Evolutionary conservation across 371 early-diverging fungal genomes (phyloP).

Genomic region (Neoconidiobolus thromboides): DNA sequence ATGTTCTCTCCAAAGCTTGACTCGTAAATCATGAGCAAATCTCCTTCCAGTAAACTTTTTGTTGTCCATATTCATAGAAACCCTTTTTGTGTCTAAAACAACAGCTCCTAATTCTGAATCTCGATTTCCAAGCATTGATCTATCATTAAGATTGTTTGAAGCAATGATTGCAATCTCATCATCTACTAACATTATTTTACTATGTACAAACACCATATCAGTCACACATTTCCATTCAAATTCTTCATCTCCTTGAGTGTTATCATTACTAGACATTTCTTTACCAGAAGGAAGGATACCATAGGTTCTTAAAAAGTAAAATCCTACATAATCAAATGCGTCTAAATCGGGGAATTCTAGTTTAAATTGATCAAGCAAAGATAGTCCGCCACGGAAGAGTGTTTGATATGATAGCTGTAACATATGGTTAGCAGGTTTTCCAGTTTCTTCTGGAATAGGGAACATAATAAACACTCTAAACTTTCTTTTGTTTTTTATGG

Average conservation of each 20-base stretch:
- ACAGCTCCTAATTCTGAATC: constrained; percentile 1
- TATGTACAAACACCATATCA: constrained; percentile 75
- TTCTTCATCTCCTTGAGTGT: constrained; percentile 7
- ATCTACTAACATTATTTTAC: constrained; percentile 78
- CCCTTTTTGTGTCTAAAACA: constrained; percentile 37
- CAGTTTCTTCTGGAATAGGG: constrained; percentile 53
- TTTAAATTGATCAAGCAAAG: constrained; percentile 33
- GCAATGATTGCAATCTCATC: constrained; percentile 63
- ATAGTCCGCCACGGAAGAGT: constrained; percentile 53
- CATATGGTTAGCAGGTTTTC: constrained; percentile 54
- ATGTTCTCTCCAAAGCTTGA: constrained; percentile 3
- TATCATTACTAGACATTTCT: not conserved
- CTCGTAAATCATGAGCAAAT: not conserved
- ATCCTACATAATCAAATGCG: constrained; percentile 1
- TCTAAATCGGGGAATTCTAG: not conserved
- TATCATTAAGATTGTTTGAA: constrained; percentile 14
- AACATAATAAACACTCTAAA: constrained; percentile 72
- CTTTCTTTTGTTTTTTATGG: constrained; percentile 36
- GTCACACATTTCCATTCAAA: constrained; percentile 33
- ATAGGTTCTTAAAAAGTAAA: constrained; percentile 1
- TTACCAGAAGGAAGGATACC: not conserved
- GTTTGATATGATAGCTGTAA: constrained; percentile 64
- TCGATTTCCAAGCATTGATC: not conserved
- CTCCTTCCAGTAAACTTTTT: constrained; percentile 21
- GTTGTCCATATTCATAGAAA: constrained; percentile 52